A percentile compares a stretch with the other conserved stretches of the same genome.
These are phyloP conservation scores for Piromyces finnis DNA, from an alignment of 192 early-diverging fungal species.

Conservation along the genomic window DNA sequence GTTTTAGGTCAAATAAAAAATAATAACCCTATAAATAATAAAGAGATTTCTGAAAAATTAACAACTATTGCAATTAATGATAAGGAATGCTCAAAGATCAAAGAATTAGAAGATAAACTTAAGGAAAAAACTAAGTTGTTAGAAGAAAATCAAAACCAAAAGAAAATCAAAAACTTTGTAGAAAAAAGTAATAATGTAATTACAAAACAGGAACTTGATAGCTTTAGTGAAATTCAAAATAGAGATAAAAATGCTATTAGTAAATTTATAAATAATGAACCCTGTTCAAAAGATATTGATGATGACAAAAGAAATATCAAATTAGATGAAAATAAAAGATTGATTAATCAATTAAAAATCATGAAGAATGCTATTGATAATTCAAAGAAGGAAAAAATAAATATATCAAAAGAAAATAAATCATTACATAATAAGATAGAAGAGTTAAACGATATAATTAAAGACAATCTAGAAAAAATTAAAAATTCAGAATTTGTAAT, in stretches of 20 bases:
- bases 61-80: neutral
- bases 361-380: neutral
- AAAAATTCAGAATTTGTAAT: neutral
- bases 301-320: no score
- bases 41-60: neutral
- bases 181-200: no score
- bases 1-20: neutral
- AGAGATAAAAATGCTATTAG: no score
- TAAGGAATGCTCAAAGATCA: neutral
- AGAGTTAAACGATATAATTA: neutral
- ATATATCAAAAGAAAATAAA: neutral
- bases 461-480: neutral
- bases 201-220: no score
- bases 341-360: neutral
- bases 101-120: neutral
- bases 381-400: neutral
- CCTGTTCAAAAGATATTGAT: no score
- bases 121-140: neutral
- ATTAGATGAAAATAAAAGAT: neutral
- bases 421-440: neutral
- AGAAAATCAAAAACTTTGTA: no score
- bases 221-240: no score
- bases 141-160: neutral
- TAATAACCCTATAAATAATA: neutral
- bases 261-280: no score